Percentiles rank a stretch among this genome's conserved stretches.
Evolutionary conservation across 495 filamentous ascomycete species (phyloP).

Genomic region (Glarea lozoyensis): DNA sequence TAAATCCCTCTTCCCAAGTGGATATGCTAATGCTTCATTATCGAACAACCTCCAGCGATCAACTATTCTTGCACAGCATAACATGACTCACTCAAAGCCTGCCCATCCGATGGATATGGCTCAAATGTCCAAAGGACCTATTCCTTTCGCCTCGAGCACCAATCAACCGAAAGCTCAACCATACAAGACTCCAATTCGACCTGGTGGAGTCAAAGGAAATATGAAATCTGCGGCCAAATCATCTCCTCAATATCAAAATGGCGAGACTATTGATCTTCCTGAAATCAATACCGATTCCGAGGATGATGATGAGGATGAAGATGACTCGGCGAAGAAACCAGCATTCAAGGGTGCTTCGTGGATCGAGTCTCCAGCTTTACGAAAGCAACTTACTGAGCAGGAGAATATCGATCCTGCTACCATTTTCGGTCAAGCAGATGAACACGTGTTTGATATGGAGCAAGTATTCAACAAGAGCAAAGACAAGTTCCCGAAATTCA

Average conservation of each 20-base stretch:
- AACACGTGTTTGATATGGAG: slow-evolving; percentile 86
- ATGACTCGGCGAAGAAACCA: slow-evolving; percentile 20
- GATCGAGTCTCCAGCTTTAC: slow-evolving; percentile 76
- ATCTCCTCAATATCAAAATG: slow-evolving; percentile 69
- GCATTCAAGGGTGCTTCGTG: slow-evolving; percentile 61
- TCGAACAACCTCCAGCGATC: slow-evolving; percentile 26
- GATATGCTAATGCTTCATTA: slow-evolving; percentile 48
- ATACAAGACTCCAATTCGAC: slow-evolving; percentile 53
- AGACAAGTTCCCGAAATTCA: slow-evolving; percentile 73
- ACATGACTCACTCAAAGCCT: slow-evolving; percentile 45
- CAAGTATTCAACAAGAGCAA: slow-evolving; percentile 79
- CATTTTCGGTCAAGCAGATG: slow-evolving; percentile 80
- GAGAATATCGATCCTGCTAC: slow-evolving; percentile 76
- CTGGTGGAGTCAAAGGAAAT: slow-evolving; percentile 37
- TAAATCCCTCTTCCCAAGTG: slow-evolving; percentile 55
- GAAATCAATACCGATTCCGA: slow-evolving; percentile 85
- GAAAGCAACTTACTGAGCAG: slow-evolving; percentile 58
- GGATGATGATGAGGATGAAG: slow-evolving; percentile 62
- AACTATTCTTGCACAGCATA: slow-evolving; percentile 28
- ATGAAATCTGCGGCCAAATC: slow-evolving; percentile 47
- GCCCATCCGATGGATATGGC: slow-evolving; percentile 66
- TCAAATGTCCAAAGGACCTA: slow-evolving; percentile 77
- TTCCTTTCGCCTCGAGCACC: slow-evolving; percentile 72
- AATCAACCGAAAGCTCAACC: slow-evolving; percentile 34
- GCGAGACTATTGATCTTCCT: slow-evolving; percentile 75